Percentiles rank a stretch among this genome's conserved stretches.
Evolutionary conservation across 2,329 filamentous ascomycete genomes (phyloP).

Genomic region (Aspergillus neoniger): DNA sequence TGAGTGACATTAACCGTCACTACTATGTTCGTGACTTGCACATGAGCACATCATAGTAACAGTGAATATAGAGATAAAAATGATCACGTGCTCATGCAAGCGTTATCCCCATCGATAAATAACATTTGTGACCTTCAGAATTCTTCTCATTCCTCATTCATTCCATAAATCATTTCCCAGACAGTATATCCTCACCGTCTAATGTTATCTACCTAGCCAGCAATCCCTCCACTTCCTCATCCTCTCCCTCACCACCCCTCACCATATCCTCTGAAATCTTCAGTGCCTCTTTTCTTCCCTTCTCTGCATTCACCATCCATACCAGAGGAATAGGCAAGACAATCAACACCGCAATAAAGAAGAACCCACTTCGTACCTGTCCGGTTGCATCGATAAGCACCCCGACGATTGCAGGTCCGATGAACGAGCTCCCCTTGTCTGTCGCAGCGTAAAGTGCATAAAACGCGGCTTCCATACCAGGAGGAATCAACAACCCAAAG

Average conservation of each 20-base stretch:
- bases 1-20: conserved; percentile 43
- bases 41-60: too few species aligned
- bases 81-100: too few species aligned
- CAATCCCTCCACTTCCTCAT: conserved; percentile 34
- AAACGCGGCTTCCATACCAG: conserved; percentile 87
- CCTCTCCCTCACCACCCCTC: conserved; percentile 10
- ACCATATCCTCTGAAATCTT: conserved; percentile 33
- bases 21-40: background rate
- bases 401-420: conserved; percentile 86
- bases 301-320: conserved; percentile 62
- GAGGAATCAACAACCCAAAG: conserved; percentile 85
- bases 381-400: conserved; percentile 78
- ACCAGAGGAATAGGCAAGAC: conserved; percentile 78
- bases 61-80: too few species aligned
- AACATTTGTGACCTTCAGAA: background rate
- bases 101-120: too few species aligned
- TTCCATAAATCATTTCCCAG: background rate
- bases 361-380: conserved; percentile 78
- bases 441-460: conserved; percentile 94
- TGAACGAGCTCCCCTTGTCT: conserved; percentile 87
- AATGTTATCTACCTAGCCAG: conserved; percentile 15
- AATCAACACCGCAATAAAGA: conserved; percentile 81
- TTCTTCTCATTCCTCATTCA: background rate
- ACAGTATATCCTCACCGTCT: background rate
- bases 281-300: conserved; percentile 36